Percentiles rank a stretch among this genome's conserved stretches.
phyloP scores from a whole-genome alignment of 2,329 filamentous ascomycete genomes.

The Fonsecaea pedrosoi region DNA sequence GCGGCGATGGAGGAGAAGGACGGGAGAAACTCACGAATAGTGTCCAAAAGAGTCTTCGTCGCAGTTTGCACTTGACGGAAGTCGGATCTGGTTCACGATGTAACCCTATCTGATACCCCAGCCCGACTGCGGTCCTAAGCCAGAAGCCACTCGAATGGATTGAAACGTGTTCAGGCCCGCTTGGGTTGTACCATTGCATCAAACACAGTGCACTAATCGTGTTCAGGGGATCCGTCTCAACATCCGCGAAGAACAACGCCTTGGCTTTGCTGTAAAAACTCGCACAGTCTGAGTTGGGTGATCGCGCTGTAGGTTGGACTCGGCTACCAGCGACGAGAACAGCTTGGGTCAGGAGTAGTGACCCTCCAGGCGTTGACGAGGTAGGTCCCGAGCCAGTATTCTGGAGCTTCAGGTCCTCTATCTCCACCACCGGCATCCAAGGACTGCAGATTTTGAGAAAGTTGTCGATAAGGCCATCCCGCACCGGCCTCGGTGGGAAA shows the following conservation, averaged over 20 bases:
- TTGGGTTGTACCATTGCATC: constrained; percentile 31
- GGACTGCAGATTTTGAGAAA: constrained; percentile 45
- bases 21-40: constrained; percentile 7
- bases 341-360: constrained; percentile 22
- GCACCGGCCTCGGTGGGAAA: constrained; percentile 25
- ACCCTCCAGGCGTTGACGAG: background rate
- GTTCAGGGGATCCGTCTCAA: constrained; percentile 26
- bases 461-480: constrained; percentile 30
- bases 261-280: constrained; percentile 28
- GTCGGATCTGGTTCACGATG: constrained; percentile 23
- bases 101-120: constrained; percentile 29
- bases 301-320: constrained; percentile 24
- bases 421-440: constrained; percentile 46
- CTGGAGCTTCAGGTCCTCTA: constrained; percentile 43
- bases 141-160: constrained; percentile 26
- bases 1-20: background rate
- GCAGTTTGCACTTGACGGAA: constrained; percentile 14
- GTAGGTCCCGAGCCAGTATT: constrained; percentile 9
- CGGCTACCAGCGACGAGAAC: constrained; percentile 32
- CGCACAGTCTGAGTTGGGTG: constrained; percentile 14
- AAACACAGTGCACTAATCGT: constrained; percentile 15
- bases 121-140: constrained; percentile 21
- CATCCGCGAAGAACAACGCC: constrained; percentile 23
- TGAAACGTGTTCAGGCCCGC: constrained; percentile 28
- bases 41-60: constrained; percentile 31